These are phyloP conservation scores for Fraxinus cuspidata DNA, from an alignment of 257 asterid species.

Conservation along the genomic window DNA sequence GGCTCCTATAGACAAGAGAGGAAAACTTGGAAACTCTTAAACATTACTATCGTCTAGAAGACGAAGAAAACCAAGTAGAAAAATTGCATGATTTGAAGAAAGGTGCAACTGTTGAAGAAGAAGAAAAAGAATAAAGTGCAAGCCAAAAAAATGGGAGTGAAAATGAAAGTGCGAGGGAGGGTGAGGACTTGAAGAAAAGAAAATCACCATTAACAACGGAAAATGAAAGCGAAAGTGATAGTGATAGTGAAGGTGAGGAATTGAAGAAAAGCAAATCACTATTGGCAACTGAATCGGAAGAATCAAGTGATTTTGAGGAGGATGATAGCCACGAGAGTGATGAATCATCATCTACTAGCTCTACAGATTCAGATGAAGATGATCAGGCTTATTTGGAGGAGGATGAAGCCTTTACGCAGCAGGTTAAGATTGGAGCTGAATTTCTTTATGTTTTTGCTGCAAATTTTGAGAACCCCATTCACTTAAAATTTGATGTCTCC, in stretches of 20 bases:
- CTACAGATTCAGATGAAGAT: slow-evolving; percentile 50
- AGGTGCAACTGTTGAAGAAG: slow-evolving; percentile 29
- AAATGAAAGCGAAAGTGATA: not conserved
- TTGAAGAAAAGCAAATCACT: slow-evolving; percentile 23
- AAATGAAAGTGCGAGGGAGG: slow-evolving; percentile 30
- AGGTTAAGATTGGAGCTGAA: slow-evolving; percentile 23
- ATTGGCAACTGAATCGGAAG: not conserved
- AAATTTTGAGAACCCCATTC: not conserved
- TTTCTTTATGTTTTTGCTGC: not conserved
- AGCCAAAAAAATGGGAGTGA: slow-evolving; percentile 22
- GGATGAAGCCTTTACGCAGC: slow-evolving; percentile 48
- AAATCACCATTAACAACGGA: not conserved
- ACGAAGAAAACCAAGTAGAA: slow-evolving; percentile 29
- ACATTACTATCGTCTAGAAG: slow-evolving; percentile 61
- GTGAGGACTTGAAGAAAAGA: slow-evolving; percentile 27
- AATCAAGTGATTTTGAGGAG: slow-evolving; percentile 24
- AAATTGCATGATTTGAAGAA: slow-evolving; percentile 14
- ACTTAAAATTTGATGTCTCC: slow-evolving; percentile 6
- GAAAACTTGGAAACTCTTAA: slow-evolving; percentile 50
- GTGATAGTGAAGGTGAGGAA: slow-evolving; percentile 28
- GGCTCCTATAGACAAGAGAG: slow-evolving; percentile 79
- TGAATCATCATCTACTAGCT: slow-evolving; percentile 47
- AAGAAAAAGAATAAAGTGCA: slow-evolving; percentile 27
- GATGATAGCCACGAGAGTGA: slow-evolving; percentile 43
- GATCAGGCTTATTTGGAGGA: slow-evolving; percentile 25